Conservation (phyloP, 2,329 filamentous ascomycete species). For the Pseudogymnoascus sp. region DNA sequence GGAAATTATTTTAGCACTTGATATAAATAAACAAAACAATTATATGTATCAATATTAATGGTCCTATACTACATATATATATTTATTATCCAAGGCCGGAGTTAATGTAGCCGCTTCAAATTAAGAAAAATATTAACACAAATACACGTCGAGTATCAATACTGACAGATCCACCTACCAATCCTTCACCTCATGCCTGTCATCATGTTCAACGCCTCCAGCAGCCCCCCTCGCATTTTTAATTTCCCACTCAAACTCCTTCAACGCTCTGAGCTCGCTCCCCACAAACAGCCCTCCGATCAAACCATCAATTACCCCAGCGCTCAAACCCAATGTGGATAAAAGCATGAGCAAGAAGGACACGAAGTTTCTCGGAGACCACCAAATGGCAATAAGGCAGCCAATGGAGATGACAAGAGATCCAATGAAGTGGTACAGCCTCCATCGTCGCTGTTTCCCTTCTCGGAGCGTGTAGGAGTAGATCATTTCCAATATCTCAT, state of each 20-base stretch:
- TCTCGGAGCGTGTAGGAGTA: constrained; percentile 64
- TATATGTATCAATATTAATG: not conserved
- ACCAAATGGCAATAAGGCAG: constrained; percentile 81
- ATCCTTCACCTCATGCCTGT: constrained; percentile 25
- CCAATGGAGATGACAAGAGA: constrained; percentile 62
- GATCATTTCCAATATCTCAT: constrained; percentile 67
- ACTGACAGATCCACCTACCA: constrained; percentile 20
- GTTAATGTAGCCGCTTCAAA: not conserved
- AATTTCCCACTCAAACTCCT: constrained; percentile 93
- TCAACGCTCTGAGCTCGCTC: constrained; percentile 71
- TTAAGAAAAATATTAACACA: not conserved
- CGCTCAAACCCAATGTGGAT: constrained; percentile 67
- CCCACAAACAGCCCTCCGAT: constrained; percentile 83
- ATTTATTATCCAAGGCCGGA: not conserved
- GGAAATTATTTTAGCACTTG: not conserved
- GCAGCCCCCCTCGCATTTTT: constrained; percentile 49
- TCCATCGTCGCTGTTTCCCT: constrained; percentile 60
- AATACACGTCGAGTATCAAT: not conserved
- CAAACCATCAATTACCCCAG: constrained; percentile 75
- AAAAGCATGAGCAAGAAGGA: constrained; percentile 74
- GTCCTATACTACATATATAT: not conserved
- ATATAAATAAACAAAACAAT: not conserved
- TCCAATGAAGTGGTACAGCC: constrained; percentile 65
- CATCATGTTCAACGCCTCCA: constrained; percentile 21
- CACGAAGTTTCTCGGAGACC: constrained; percentile 67